These are phyloP conservation scores for Bremia lactucae DNA, from an alignment of 352 stramenopile species.

Conservation along the genomic window DNA sequence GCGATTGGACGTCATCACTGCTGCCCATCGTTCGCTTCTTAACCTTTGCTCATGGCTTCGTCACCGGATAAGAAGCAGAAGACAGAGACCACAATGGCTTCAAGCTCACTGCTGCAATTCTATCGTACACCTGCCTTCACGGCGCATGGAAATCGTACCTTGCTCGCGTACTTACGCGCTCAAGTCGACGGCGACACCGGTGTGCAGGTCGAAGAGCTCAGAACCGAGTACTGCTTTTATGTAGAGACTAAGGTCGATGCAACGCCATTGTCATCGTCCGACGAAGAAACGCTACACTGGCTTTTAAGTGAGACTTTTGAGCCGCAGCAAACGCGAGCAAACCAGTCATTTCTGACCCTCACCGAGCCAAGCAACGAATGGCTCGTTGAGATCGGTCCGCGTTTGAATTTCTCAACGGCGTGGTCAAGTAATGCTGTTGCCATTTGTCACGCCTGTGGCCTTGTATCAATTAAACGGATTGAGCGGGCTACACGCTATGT, in stretches of 20 bases:
- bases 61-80: conserved; percentile 66
- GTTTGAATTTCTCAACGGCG: conserved; percentile 96
- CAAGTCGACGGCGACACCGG: conserved; percentile 10
- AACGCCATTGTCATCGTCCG: conserved; percentile 27
- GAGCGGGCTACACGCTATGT: conserved; percentile 91
- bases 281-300: conserved; percentile 87
- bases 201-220: conserved; percentile 43
- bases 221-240: conserved; percentile 97
- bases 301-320: conserved; percentile 96
- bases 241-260: conserved; percentile 63
- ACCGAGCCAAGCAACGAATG: conserved; percentile 22
- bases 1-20: too few relatives aligned
- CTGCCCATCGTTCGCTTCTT: conserved; percentile 1
- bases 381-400: conserved; percentile 94
- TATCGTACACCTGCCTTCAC: conserved; percentile 72
- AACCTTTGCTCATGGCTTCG: conserved; percentile 19
- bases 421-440: conserved; percentile 97
- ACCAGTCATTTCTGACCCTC: conserved; percentile 41
- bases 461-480: conserved; percentile 86
- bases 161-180: conserved; percentile 31
- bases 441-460: conserved; percentile 92
- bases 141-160: conserved; percentile 44
- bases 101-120: conserved; percentile 48
- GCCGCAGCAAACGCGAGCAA: conserved; percentile 58
- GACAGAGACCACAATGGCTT: conserved; percentile 18